Evolutionary conservation across 176 grass and related monocot species (phyloP).

Genomic region (Musa beccarii): DNA sequence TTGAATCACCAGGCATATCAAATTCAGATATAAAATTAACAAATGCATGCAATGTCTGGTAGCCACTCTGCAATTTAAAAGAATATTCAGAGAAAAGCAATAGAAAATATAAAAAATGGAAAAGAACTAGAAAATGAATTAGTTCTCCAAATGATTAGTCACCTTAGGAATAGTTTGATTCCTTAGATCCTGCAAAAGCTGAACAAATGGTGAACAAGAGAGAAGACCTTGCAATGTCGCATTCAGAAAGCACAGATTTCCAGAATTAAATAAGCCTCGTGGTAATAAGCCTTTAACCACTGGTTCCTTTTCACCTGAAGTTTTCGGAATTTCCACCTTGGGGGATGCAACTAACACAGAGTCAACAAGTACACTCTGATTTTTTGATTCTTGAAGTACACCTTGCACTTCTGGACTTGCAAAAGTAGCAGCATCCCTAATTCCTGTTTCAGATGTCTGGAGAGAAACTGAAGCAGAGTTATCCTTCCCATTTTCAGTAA

Average conservation of each 20-base stretch:
- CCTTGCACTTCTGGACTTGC: conserved; percentile 16
- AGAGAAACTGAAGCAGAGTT: conserved; percentile 16
- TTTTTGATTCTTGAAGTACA: conserved; percentile 28
- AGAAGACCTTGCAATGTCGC: conserved; percentile 84
- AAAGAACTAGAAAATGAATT: neutral
- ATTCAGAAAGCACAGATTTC: conserved; percentile 96
- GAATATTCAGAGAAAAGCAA: neutral
- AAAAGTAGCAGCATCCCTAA: neutral
- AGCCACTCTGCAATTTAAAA: conserved; percentile 42
- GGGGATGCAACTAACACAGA: conserved; percentile 19
- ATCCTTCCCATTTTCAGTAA: conserved; percentile 23
- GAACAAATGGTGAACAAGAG: conserved; percentile 75
- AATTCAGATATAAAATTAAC: conserved; percentile 78
- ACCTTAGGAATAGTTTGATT: conserved; percentile 66
- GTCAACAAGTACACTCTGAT: conserved; percentile 27
- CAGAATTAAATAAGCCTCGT: conserved; percentile 80
- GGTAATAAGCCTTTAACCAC: conserved; percentile 48
- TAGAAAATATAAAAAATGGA: conserved; percentile 11
- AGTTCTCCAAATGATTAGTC: conserved; percentile 6
- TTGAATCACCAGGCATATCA: conserved; percentile 46
- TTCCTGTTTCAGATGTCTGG: neutral
- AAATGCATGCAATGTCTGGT: conserved; percentile 71
- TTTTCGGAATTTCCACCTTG: conserved; percentile 8
- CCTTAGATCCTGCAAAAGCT: conserved; percentile 61
- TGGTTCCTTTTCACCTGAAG: conserved; percentile 29